These are phyloP conservation scores for Cercospora canescens DNA, from an alignment of 2,329 filamentous ascomycete species.

Conservation along the genomic window DNA sequence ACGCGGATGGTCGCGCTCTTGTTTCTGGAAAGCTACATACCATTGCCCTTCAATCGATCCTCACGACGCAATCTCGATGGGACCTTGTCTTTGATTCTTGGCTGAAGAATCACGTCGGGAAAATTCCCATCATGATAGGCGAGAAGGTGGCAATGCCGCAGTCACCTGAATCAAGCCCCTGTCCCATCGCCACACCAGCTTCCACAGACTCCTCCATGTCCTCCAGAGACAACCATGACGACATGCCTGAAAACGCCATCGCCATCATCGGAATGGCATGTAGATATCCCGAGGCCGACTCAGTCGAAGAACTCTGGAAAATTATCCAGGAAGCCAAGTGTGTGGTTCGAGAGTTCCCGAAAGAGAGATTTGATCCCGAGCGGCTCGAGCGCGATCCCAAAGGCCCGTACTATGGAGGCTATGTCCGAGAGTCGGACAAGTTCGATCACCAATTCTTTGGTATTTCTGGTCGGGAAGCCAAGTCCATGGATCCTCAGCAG, in stretches of 20 bases:
- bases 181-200: too few species aligned
- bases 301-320: constrained; percentile 12
- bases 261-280: constrained; percentile 19
- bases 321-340: constrained; percentile 8
- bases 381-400: not conserved
- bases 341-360: not conserved
- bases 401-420: constrained; percentile 4
- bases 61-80: too few species aligned
- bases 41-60: too few species aligned
- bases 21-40: too few species aligned
- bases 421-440: constrained; percentile 20
- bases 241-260: not conserved
- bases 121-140: too few species aligned
- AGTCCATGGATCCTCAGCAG: constrained; percentile 36
- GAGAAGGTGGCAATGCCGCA: too few species aligned
- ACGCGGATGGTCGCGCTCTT: too few species aligned
- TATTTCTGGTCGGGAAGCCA: constrained; percentile 29
- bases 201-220: too few species aligned
- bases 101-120: too few species aligned
- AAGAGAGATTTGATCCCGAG: not conserved
- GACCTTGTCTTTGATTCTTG: too few species aligned
- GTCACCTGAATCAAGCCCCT: too few species aligned
- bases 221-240: too few species aligned
- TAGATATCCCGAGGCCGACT: constrained; percentile 10
- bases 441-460: constrained; percentile 40